These are phyloP conservation scores for Rhizophagus sp. DNA, from an alignment of 192 early-diverging fungal genomes.

Conservation along the genomic window DNA sequence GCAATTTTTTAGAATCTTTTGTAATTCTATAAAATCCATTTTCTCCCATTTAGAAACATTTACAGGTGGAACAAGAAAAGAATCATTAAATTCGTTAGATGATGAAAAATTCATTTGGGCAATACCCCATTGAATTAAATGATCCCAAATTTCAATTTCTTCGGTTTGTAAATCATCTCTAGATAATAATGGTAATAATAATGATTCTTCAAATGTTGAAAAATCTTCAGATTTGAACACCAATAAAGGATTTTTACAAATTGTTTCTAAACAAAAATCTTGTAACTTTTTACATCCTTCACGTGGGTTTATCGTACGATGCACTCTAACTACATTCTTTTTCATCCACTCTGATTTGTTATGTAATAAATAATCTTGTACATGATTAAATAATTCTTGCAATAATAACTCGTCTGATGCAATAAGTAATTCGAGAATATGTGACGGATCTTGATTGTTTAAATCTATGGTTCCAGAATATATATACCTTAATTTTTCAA, in stretches of 20 bases:
- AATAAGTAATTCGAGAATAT: slow-evolving; percentile 24
- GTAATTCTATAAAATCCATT: slow-evolving; percentile 18
- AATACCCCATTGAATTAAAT: slow-evolving; percentile 29
- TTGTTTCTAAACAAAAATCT: slow-evolving; percentile 21
- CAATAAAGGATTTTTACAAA: slow-evolving; percentile 25
- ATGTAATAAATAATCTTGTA: slow-evolving; percentile 22
- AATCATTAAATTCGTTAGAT: not conserved
- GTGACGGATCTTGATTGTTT: not conserved
- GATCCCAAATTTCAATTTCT: slow-evolving; percentile 30
- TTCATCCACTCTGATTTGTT: slow-evolving; percentile 10
- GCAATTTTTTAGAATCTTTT: slow-evolving; percentile 3
- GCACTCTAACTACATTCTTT: slow-evolving; percentile 7
- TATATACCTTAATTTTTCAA: slow-evolving; percentile 13
- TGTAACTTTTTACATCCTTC: slow-evolving; percentile 7
- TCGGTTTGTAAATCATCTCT: slow-evolving; percentile 28
- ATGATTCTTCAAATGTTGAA: slow-evolving; percentile 19
- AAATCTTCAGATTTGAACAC: slow-evolving; percentile 24
- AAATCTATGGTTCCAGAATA: slow-evolving; percentile 24
- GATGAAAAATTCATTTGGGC: slow-evolving; percentile 10
- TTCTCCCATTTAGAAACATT: slow-evolving; percentile 13
- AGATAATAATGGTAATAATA: slow-evolving; percentile 17
- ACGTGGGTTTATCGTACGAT: not conserved
- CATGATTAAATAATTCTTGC: slow-evolving; percentile 19
- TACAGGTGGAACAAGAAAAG: not conserved
- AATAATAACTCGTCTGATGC: slow-evolving; percentile 28